Conservation (phyloP, 2,329 filamentous ascomycete species). For the Pyrenochaeta sp. region DNA sequence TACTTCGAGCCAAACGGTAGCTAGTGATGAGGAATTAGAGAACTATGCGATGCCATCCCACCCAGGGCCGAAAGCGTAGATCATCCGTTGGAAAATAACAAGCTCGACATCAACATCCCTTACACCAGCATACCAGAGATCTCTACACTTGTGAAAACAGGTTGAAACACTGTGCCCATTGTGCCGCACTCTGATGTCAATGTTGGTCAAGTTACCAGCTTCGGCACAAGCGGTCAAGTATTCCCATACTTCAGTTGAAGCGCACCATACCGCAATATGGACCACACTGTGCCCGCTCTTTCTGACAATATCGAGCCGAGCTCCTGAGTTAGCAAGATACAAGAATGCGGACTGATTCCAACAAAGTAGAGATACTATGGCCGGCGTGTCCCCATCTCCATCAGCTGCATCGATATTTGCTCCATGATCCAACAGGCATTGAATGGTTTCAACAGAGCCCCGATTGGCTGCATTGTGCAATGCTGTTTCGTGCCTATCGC, state of each 20-base stretch:
- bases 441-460: slow-evolving; percentile 2
- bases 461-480: slow-evolving; percentile 10
- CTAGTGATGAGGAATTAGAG: no score
- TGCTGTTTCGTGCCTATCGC: slow-evolving; percentile 1
- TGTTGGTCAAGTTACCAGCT: neutral
- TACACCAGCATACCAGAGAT: neutral
- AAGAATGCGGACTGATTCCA: slow-evolving; percentile 9
- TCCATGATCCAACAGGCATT: neutral
- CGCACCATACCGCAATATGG: slow-evolving; percentile 1
- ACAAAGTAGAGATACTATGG: slow-evolving; percentile 4
- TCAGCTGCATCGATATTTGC: slow-evolving; percentile 1
- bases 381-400: slow-evolving; percentile 5
- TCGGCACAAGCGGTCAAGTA: neutral
- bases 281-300: slow-evolving; percentile 6
- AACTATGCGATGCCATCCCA: no score
- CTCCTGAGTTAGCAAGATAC: neutral
- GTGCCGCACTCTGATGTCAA: neutral
- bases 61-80: neutral
- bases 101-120: neutral
- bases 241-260: slow-evolving; percentile 2
- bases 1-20: no score
- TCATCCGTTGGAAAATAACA: neutral
- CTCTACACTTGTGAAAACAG: slow-evolving; percentile 1
- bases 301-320: slow-evolving; percentile 1
- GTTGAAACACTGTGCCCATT: neutral